These are phyloP conservation scores for Elsinoe arachidis DNA, from an alignment of 2,329 filamentous ascomycete genomes.

Conservation along the genomic window DNA sequence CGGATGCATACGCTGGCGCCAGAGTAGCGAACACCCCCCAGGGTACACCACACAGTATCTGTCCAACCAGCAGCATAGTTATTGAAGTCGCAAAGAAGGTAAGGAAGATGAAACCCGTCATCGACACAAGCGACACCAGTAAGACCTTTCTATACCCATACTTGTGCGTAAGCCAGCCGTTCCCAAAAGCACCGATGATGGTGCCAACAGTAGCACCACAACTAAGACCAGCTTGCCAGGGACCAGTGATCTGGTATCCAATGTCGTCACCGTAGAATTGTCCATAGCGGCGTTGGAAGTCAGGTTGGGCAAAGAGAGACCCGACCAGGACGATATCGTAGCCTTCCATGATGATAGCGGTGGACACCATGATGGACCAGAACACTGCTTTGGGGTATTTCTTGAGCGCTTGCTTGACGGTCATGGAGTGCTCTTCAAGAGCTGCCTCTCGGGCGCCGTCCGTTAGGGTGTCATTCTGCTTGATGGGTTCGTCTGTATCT, in stretches of 20 bases:
- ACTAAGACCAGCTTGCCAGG: constrained; percentile 32
- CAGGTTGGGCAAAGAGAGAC: constrained; percentile 53
- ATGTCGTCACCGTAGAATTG: constrained; percentile 38
- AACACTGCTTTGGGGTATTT: constrained; percentile 38
- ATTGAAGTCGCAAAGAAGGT: constrained; percentile 45
- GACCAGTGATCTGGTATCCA: constrained; percentile 29
- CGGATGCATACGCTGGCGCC: constrained; percentile 56
- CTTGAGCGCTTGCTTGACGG: constrained; percentile 21
- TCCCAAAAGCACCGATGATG: constrained; percentile 45
- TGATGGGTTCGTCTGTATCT: background rate
- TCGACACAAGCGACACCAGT: background rate
- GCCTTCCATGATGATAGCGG: constrained; percentile 52
- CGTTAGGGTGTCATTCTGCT: background rate
- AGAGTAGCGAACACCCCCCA: constrained; percentile 53
- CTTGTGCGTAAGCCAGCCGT: constrained; percentile 26
- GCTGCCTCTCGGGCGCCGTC: constrained; percentile 1
- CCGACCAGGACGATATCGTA: constrained; percentile 59
- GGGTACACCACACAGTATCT: constrained; percentile 53
- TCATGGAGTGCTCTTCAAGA: constrained; percentile 8
- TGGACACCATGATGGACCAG: constrained; percentile 53
- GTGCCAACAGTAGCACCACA: constrained; percentile 52
- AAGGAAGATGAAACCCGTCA: constrained; percentile 46
- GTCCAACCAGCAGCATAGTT: constrained; percentile 49
- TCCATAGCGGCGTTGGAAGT: constrained; percentile 51
- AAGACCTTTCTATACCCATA: constrained; percentile 15